phyloP scores from a whole-genome alignment of 805 yeast genomes.

The Clavispora vitiphila region DNA sequence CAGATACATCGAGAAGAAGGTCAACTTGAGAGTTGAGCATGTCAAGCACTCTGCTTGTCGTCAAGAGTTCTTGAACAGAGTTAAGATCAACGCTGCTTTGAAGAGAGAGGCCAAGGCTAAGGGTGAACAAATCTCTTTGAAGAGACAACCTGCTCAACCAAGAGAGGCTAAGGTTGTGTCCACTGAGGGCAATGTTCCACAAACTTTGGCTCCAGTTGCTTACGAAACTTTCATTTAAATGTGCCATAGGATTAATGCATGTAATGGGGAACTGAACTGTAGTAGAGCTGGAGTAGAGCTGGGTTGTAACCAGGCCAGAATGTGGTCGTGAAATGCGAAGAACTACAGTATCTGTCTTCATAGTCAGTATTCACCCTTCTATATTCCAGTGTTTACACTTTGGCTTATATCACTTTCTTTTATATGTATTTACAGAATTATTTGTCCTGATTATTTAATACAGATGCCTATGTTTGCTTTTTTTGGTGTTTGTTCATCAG shows the following conservation, averaged over 20 bases:
- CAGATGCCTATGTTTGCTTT: too few species aligned
- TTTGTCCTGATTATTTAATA: too few species aligned
- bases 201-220: slow-evolving; percentile 97
- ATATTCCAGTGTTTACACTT: too few species aligned
- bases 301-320: too few species aligned
- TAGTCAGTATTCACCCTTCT: too few species aligned
- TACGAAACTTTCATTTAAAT: slow-evolving; percentile 98
- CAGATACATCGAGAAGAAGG: slow-evolving; percentile 99
- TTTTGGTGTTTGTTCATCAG: too few species aligned
- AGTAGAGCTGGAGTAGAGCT: too few species aligned
- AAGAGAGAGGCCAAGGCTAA: slow-evolving; percentile 90
- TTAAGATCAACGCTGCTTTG: slow-evolving; percentile 91
- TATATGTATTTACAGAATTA: too few species aligned
- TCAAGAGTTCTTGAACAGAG: slow-evolving; percentile 98
- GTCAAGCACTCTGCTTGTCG: slow-evolving; percentile 99
- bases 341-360: too few species aligned
- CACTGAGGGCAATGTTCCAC: slow-evolving; percentile 81
- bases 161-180: slow-evolving; percentile 85
- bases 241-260: slow-evolving; percentile 1
- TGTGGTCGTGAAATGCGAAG: too few species aligned
- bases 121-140: slow-evolving; percentile 86
- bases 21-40: slow-evolving; percentile 98
- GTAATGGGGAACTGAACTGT: not conserved
- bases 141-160: slow-evolving; percentile 99
- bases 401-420: too few species aligned